A percentile compares a stretch with the other conserved stretches of the same genome.
These are phyloP conservation scores for Letharia lupina DNA, from an alignment of 495 filamentous ascomycete genomes.

Conservation along the genomic window DNA sequence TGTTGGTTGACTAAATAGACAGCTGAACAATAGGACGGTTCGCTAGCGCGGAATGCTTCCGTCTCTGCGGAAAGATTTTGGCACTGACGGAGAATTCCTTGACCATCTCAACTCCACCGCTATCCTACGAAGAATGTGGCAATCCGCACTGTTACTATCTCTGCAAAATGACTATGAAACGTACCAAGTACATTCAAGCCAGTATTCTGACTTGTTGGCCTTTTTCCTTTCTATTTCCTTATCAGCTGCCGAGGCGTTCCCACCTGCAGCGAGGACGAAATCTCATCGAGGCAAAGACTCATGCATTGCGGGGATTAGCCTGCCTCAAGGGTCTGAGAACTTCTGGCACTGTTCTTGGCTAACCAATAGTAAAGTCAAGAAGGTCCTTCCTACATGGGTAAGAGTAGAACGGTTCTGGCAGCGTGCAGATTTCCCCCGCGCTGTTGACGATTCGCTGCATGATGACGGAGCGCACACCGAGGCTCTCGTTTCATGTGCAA, in stretches of 20 bases:
- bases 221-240: not conserved
- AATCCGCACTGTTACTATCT: not conserved
- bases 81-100: no score
- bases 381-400: not conserved
- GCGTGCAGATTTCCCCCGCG: conserved; percentile 4
- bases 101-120: no score
- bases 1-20: not conserved
- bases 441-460: not conserved
- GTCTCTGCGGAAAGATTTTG: not conserved
- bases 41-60: not conserved
- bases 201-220: not conserved
- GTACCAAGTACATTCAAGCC: not conserved
- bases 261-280: not conserved
- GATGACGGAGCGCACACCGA: conserved; percentile 4
- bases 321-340: not conserved
- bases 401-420: not conserved
- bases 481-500: not conserved
- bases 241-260: not conserved
- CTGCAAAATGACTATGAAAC: no score
- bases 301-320: not conserved
- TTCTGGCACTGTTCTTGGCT: not conserved
- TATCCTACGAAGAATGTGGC: not conserved
- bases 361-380: not conserved
- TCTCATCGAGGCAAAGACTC: not conserved
- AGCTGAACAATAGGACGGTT: not conserved